phyloP scores from a whole-genome alignment of 805 yeast species.

The Yamadazyma ubonensis region DNA sequence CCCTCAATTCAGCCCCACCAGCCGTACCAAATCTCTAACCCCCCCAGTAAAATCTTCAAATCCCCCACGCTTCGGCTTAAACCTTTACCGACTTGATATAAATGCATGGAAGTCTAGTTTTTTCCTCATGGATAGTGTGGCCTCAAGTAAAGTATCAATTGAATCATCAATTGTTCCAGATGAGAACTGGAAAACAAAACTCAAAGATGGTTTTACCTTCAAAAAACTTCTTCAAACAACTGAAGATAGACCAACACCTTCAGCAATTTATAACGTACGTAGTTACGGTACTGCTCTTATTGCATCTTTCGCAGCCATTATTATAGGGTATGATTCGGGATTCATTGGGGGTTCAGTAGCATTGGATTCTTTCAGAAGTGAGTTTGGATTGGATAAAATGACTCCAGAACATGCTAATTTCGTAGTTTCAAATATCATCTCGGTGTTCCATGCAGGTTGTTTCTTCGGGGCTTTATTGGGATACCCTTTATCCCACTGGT shows the following conservation, averaged over 20 bases:
- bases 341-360: conserved; percentile 54
- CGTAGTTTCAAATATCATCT: conserved; percentile 44
- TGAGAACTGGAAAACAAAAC: conserved; percentile 2
- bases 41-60: background rate
- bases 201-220: conserved; percentile 5
- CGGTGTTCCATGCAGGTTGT: conserved; percentile 53
- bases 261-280: conserved; percentile 35
- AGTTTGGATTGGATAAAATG: conserved; percentile 42
- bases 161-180: background rate
- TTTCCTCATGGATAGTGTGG: conserved; percentile 2
- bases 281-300: conserved; percentile 41
- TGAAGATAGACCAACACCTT: conserved; percentile 42
- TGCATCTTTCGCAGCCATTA: conserved; percentile 49
- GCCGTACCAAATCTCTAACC: too few species aligned
- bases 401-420: conserved; percentile 22
- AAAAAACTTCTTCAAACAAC: conserved; percentile 26
- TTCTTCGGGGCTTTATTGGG: conserved; percentile 48
- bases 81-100: background rate
- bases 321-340: conserved; percentile 57
- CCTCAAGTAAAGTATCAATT: conserved; percentile 4
- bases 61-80: conserved; percentile 2
- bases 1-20: too few species aligned
- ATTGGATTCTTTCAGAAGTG: conserved; percentile 41
- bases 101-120: too few species aligned
- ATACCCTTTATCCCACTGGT: conserved; percentile 41